phyloP scores from a whole-genome alignment of 495 filamentous ascomycete genomes.

The Alectoria sarmentosa region DNA sequence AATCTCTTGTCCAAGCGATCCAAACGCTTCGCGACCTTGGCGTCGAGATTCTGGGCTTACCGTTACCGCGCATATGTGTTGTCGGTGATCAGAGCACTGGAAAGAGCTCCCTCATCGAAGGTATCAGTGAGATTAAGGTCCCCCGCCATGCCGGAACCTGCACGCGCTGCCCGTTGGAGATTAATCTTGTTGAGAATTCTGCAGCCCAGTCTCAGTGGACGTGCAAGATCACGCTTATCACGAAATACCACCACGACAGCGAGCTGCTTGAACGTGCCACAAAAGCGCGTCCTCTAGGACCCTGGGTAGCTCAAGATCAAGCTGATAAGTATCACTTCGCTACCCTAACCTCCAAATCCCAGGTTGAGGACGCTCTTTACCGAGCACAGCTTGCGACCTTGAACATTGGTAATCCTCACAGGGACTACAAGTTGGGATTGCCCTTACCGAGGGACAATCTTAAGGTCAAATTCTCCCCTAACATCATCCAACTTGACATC shows the following conservation, averaged over 20 bases:
- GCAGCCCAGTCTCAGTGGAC: constrained; percentile 45
- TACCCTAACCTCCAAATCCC: constrained; percentile 33
- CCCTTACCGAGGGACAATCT: constrained; percentile 23
- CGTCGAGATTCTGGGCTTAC: constrained; percentile 48
- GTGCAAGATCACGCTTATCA: constrained; percentile 54
- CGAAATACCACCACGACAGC: constrained; percentile 45
- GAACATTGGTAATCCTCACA: constrained; percentile 44
- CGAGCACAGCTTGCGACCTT: constrained; percentile 69
- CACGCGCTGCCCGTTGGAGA: constrained; percentile 71
- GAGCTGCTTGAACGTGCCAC: constrained; percentile 26
- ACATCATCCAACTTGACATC: constrained; percentile 67
- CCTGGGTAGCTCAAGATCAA: constrained; percentile 36
- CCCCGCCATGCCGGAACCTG: constrained; percentile 64
- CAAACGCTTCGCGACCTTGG: constrained; percentile 42
- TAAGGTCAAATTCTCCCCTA: constrained; percentile 66
- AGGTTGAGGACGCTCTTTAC: constrained; percentile 52
- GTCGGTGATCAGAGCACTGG: constrained; percentile 78
- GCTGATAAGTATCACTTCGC: constrained; percentile 37
- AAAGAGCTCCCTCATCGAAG: constrained; percentile 75
- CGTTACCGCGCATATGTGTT: constrained; percentile 67
- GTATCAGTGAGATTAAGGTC: constrained; percentile 68
- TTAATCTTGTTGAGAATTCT: constrained; percentile 53
- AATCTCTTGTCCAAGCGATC: constrained; percentile 39
- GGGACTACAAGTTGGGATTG: constrained; percentile 45
- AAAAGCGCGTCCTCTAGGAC: constrained; percentile 35